Conservation (phyloP, 1,139 yeast species). For the Wickerhamomyces sp. region DNA sequence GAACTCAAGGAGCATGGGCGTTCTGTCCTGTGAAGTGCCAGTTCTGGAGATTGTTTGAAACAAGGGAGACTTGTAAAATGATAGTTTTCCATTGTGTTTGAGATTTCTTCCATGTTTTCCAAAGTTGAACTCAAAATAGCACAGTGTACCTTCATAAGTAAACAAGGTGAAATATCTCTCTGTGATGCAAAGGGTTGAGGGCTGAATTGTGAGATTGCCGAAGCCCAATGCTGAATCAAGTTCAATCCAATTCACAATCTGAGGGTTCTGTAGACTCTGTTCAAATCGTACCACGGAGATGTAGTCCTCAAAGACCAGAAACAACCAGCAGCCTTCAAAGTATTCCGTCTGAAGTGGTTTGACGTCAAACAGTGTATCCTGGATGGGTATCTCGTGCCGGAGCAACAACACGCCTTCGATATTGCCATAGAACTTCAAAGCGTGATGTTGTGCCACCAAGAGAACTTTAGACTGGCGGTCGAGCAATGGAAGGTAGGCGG, state of each 20-base stretch:
- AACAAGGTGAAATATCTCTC: conserved; percentile 8
- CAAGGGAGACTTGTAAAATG: too few species aligned
- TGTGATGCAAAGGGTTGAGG: conserved; percentile 11
- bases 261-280: background rate
- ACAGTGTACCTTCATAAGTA: conserved; percentile 16
- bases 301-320: too few species aligned
- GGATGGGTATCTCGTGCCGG: too few species aligned
- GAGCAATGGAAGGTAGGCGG: background rate
- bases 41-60: too few species aligned
- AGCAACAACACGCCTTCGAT: too few species aligned
- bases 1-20: conserved; percentile 13
- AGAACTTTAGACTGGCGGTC: background rate
- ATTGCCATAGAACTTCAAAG: too few species aligned
- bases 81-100: too few species aligned
- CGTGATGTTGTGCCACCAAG: background rate
- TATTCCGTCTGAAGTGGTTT: too few species aligned
- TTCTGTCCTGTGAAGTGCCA: conserved; percentile 7
- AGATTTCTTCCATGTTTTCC: too few species aligned
- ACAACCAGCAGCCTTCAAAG: too few species aligned
- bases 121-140: conserved; percentile 6
- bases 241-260: conserved; percentile 10
- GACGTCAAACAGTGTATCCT: too few species aligned
- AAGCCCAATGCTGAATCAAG: conserved; percentile 4
- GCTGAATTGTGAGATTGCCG: conserved; percentile 7
- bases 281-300: conserved; percentile 16